Base-by-base conservation (phyloP, 2,329 filamentous ascomycete genomes). In the Sclerotinia trifoliorum region DNA sequence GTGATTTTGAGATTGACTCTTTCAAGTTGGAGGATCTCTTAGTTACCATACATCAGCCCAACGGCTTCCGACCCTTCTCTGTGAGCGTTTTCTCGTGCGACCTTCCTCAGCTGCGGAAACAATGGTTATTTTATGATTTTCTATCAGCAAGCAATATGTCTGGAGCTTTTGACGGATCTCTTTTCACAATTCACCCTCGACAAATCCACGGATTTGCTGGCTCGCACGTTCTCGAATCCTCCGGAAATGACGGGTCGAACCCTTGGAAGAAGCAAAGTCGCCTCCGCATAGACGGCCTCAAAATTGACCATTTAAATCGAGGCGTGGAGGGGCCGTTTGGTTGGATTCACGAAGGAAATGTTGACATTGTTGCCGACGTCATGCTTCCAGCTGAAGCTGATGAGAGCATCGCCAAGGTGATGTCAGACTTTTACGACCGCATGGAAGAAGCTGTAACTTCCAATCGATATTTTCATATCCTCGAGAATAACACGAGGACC, bases 41-140 rank as follows among this genome's bases (percentile, higher is more conserved):
- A 5, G 86, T 99, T 42, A 97, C 94, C 0, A 84, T 99, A 60
- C 92, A 97, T 77, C 94, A 99, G 77, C 94, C 95, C 0, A 85
- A 88, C 67, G 89, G 88, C 62, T 98, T 99, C 82, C 87, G 95
- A n/a, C 95, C 95, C 0, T 99, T 96, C 78, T 90, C 93, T 0
- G 89, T 97, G 73, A 97, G 94, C 81, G 96, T 99, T 70, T 99
- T 92, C 81, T 95, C 93, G 8, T 97, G 94, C 78, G 94, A 98
- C 76, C 85, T 99, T 51, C 94, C 95, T 1, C 91, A 95, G 75
- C 82, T 99, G 58, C 88, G 95, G 65, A 98, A 97, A 77, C 94
- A 96, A 76, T 99, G 93, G 91, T 84, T 99, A 0, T 97, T 98
- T 78, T 99, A 99, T 81, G 95, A 99, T 78, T 96, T 99, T 74